Evolutionary conservation across 495 filamentous ascomycete genomes (phyloP).

Genomic region (Baudoinia panamericana): DNA sequence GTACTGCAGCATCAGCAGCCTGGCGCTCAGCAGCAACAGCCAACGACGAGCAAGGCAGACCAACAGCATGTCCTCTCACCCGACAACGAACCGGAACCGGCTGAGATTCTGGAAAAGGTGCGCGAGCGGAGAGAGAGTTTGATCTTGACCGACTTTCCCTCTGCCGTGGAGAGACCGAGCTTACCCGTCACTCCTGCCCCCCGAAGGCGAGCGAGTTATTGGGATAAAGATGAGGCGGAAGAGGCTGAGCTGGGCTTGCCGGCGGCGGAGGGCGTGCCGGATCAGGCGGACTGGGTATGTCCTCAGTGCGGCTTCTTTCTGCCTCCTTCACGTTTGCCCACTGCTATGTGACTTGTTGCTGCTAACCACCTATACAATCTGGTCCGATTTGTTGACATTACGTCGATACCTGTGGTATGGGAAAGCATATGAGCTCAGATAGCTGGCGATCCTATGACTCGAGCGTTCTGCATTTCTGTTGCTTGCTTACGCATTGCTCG

Average conservation of each 20-base stretch:
- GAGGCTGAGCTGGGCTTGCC: slow-evolving; percentile 48
- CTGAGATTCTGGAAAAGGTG: slow-evolving; percentile 3
- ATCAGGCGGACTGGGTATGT: slow-evolving; percentile 80
- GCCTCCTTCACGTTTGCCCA: slow-evolving; percentile 7
- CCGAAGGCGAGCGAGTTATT: slow-evolving; percentile 43
- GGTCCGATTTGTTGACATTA: no score
- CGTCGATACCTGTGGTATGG: no score
- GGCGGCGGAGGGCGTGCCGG: slow-evolving; percentile 64
- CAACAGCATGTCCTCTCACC: slow-evolving; percentile 14
- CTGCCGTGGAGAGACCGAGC: slow-evolving; percentile 67
- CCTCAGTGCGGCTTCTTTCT: slow-evolving; percentile 36
- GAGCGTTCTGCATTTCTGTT: no score
- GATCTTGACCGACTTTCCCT: slow-evolving; percentile 75
- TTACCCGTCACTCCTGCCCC: slow-evolving; percentile 86
- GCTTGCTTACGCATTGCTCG: no score
- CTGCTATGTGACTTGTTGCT: slow-evolving; percentile 1
- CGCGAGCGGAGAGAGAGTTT: slow-evolving; percentile 38
- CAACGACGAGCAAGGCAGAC: slow-evolving; percentile 1
- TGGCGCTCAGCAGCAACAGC: not conserved
- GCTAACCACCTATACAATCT: not conserved
- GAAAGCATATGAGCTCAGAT: no score
- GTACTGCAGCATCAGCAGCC: slow-evolving; percentile 28
- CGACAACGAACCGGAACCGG: slow-evolving; percentile 20
- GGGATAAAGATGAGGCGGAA: slow-evolving; percentile 35
- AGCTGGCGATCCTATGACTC: no score